Base-by-base conservation (phyloP, 129 eudicot genomes). In the Sambucus nigra region DNA sequence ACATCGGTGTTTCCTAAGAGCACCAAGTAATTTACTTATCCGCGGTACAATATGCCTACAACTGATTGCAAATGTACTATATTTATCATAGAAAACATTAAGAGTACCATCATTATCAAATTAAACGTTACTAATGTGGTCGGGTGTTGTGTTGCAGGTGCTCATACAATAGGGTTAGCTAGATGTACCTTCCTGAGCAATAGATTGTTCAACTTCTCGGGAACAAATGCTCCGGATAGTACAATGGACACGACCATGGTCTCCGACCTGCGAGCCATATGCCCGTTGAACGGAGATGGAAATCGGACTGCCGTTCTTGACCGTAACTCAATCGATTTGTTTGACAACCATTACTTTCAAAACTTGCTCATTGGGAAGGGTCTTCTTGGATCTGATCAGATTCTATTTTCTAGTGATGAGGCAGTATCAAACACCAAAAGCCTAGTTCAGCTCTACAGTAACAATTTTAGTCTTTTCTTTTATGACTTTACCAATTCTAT, bases 351-450 rank as follows among this genome's bases (percentile, higher is more conserved):
- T 25, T 79, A 79, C 73, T 79, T 62, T 41, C 40, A 44, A 2
- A 79, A 79, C 59, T 64, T 79, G 63, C 23, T 79, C 25, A 55
- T 52, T 13, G 74, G 77, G 9, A 76, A 59, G 38, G 87, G 87
- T 61, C 59, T 79, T 55, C 67, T 79, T 26, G 62, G 49, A 22
- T 70, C 87, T 5, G 87, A 79, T 51, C 87, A 79, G 15, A 51
- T 55, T 15, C 64, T 79, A 5, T 65, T 54, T 52, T 70, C 87
- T 13, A 62, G 76, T 29, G 59, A 69, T 18, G 59, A 39, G 6
- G 78, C 73, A 17, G 20, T 26, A 0, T 14, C 60, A 1, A 70
- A 80, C 4, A 79, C 86, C 40, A 73, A 52, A 54, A 50, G 19
- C 18, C 12, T 74, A 16, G 87, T 63, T 6, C 65, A 74, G 51